These are phyloP conservation scores for Sodiomyces alkalinus DNA, from an alignment of 2,329 filamentous ascomycete species.

Conservation along the genomic window DNA sequence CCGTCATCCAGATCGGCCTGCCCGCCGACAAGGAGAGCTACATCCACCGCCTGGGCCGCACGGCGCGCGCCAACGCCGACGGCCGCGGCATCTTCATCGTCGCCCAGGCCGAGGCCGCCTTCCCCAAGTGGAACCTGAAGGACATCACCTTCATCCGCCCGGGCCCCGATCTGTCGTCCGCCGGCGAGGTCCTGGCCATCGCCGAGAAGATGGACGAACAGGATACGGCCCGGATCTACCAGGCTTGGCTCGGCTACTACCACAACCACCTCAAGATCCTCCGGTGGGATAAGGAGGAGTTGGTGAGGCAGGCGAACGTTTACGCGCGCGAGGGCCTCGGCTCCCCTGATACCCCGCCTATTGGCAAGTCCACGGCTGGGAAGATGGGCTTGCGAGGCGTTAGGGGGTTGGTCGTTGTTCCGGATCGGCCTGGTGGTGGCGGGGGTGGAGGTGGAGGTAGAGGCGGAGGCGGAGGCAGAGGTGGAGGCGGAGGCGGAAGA, in stretches of 20 bases:
- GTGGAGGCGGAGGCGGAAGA: neutral
- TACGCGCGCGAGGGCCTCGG: conserved; percentile 33
- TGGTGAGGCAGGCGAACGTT: conserved; percentile 35
- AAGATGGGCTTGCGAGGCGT: conserved; percentile 44
- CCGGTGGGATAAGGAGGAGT: conserved; percentile 23
- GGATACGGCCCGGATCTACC: conserved; percentile 32
- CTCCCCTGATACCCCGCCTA: conserved; percentile 26
- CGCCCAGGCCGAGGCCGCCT: conserved; percentile 32
- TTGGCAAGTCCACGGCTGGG: conserved; percentile 30
- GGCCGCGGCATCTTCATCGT: conserved; percentile 48
- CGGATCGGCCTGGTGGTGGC: conserved; percentile 21
- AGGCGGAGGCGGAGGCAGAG: conserved; percentile 8
- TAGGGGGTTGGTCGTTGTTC: conserved; percentile 29
- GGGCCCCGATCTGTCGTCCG: conserved; percentile 27
- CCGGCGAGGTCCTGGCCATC: conserved; percentile 20
- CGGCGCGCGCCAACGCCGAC: conserved; percentile 47
- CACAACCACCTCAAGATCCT: conserved; percentile 32
- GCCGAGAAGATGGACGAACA: conserved; percentile 27
- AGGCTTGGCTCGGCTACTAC: conserved; percentile 42
- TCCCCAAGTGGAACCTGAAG: conserved; percentile 32
- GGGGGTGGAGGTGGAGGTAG: conserved; percentile 11
- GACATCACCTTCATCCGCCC: conserved; percentile 37
- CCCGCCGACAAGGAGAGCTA: conserved; percentile 47
- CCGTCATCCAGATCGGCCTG: conserved; percentile 48
- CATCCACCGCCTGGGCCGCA: conserved; percentile 53